These are phyloP conservation scores for Xylaria digitata DNA, from an alignment of 2,329 filamentous ascomycete species.

Conservation along the genomic window DNA sequence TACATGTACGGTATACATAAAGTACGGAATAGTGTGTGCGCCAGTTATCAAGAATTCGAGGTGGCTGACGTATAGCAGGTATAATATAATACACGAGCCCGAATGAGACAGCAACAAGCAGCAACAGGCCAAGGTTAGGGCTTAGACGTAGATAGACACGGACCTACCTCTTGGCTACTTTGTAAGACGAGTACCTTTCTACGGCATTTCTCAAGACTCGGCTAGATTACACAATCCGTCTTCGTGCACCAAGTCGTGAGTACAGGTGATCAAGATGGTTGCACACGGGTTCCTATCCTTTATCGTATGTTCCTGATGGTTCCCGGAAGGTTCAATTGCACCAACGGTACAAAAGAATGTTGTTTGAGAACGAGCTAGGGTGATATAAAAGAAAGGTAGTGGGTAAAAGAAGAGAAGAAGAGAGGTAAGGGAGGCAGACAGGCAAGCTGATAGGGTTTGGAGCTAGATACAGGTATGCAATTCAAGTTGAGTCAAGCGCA, in stretches of 20 bases:
- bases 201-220: constrained; percentile 14
- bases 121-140: neutral
- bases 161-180: constrained; percentile 12
- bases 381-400: neutral
- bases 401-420: neutral
- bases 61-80: no score
- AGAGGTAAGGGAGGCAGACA: neutral
- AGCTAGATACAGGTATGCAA: constrained; percentile 11
- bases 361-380: neutral
- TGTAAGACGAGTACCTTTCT: constrained; percentile 14
- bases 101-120: constrained; percentile 15
- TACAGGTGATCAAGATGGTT: constrained; percentile 22
- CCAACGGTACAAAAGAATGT: constrained; percentile 12
- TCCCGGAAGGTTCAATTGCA: constrained; percentile 16
- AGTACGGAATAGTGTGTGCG: constrained; percentile 1
- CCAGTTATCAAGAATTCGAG: constrained; percentile 11
- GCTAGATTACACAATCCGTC: constrained; percentile 16
- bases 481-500: constrained; percentile 22
- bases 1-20: neutral
- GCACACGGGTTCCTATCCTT: constrained; percentile 16
- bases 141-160: neutral
- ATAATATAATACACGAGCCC: neutral
- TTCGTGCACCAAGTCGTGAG: constrained; percentile 13
- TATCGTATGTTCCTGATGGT: constrained; percentile 25
- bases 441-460: neutral